A percentile compares a stretch with the other conserved stretches of the same genome.
Evolutionary conservation across 225 moss, liverwort and hornwort genomes (phyloP).

Genomic region (Climacium dendroides): DNA sequence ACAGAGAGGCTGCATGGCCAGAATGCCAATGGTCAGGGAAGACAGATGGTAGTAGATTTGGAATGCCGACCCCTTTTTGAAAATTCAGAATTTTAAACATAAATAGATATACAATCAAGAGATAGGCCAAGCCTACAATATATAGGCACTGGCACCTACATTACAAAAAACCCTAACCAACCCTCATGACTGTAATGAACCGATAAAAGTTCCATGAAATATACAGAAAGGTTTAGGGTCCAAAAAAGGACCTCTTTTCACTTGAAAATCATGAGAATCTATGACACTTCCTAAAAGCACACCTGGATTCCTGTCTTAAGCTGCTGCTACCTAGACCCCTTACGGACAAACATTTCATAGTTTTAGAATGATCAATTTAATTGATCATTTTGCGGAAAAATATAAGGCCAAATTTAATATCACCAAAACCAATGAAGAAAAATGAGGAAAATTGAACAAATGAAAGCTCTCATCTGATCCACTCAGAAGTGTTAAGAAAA

Average conservation of each 20-base stretch:
- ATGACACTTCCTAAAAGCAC: background rate
- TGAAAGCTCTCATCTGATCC: background rate
- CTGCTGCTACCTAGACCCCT: background rate
- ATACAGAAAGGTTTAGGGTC: background rate
- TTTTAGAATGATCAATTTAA: background rate
- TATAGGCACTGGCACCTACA: background rate
- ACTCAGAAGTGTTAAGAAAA: background rate
- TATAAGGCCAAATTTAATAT: background rate
- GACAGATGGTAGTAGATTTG: background rate
- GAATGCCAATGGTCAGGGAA: background rate
- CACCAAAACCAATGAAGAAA: background rate
- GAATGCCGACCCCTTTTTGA: background rate
- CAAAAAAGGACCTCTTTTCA: background rate
- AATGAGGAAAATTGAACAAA: background rate
- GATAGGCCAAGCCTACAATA: background rate
- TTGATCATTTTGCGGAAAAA: background rate
- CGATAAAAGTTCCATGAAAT: background rate
- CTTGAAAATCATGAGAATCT: background rate
- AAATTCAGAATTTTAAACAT: background rate
- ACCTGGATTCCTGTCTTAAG: background rate
- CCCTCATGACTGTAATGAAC: background rate
- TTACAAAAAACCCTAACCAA: background rate
- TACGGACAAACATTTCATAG: background rate
- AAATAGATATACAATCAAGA: background rate
- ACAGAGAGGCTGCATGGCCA: slow-evolving; percentile 55